Conservation (phyloP, 2,329 filamentous ascomycete genomes). For the Microdochium nivale region DNA sequence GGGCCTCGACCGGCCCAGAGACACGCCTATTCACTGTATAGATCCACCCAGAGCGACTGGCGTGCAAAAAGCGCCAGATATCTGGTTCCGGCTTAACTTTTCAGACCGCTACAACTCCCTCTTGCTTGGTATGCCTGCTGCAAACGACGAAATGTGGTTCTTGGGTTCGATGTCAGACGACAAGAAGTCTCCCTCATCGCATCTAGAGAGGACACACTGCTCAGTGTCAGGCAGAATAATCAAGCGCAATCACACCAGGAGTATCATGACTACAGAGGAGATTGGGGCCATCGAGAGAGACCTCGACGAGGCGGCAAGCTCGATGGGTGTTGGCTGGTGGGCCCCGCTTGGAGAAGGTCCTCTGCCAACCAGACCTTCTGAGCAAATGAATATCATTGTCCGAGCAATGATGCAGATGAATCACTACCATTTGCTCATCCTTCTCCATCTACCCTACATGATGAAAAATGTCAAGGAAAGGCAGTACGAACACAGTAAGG, state of each 20-base stretch:
- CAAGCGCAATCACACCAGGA: slow-evolving; percentile 31
- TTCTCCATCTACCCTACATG: slow-evolving; percentile 48
- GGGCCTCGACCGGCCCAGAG: slow-evolving; percentile 30
- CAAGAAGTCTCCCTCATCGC: slow-evolving; percentile 27
- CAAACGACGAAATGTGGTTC: slow-evolving; percentile 30
- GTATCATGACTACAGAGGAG: slow-evolving; percentile 26
- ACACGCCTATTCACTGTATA: slow-evolving; percentile 26
- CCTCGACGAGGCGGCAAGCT: slow-evolving; percentile 30
- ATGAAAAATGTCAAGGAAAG: slow-evolving; percentile 28
- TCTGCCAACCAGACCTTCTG: slow-evolving; percentile 12
- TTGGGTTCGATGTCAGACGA: slow-evolving; percentile 16
- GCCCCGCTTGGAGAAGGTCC: slow-evolving; percentile 19
- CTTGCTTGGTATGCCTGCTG: slow-evolving; percentile 39
- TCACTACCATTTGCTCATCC: slow-evolving; percentile 40
- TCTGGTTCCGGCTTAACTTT: slow-evolving; percentile 42
- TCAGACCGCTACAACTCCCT: slow-evolving; percentile 42
- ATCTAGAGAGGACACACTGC: slow-evolving; percentile 34
- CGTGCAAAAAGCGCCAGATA: slow-evolving; percentile 17
- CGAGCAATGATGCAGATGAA: slow-evolving; percentile 38
- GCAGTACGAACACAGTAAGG: slow-evolving; percentile 38
- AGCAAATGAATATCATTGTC: slow-evolving; percentile 16
- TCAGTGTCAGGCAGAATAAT: slow-evolving; percentile 34
- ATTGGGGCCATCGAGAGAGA: slow-evolving; percentile 37
- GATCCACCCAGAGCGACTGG: slow-evolving; percentile 21
- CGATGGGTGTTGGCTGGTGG: slow-evolving; percentile 41